phyloP scores from a whole-genome alignment of 805 yeast species.

The Tetrapisispora phaffii region DNA sequence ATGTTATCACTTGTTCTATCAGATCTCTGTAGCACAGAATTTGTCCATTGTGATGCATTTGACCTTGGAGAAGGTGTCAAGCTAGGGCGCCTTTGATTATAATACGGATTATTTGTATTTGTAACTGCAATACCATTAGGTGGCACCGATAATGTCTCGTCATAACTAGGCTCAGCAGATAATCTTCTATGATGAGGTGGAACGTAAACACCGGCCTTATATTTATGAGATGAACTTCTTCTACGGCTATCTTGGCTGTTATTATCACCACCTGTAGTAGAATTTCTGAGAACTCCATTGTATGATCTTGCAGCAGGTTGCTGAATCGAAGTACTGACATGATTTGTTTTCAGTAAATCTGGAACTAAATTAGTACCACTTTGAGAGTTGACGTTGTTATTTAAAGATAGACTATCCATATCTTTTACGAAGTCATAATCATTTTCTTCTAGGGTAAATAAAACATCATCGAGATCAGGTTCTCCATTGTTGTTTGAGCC shows the following conservation, averaged over 20 bases:
- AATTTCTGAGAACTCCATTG: neutral
- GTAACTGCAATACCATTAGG: constrained; percentile 15
- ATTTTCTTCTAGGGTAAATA: constrained; percentile 30
- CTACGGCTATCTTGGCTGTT: neutral
- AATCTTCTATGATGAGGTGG: constrained; percentile 47
- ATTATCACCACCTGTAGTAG: neutral
- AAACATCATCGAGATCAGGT: constrained; percentile 26
- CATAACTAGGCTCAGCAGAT: constrained; percentile 13
- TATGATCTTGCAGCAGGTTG: neutral
- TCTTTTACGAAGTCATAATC: constrained; percentile 23
- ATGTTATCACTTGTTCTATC: neutral
- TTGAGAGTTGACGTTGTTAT: constrained; percentile 9
- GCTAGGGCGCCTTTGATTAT: constrained; percentile 7
- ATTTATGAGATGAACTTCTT: constrained; percentile 8
- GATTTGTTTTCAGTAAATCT: constrained; percentile 22
- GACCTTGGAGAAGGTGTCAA: constrained; percentile 3
- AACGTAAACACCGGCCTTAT: constrained; percentile 31
- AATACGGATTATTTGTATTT: constrained; percentile 4
- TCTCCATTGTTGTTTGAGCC: constrained; percentile 7
- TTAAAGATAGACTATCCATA: constrained; percentile 17
- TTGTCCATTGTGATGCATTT: neutral
- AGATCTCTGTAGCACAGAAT: neutral
- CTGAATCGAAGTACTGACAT: neutral
- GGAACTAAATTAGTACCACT: constrained; percentile 14
- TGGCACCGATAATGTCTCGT: constrained; percentile 18